Base-by-base conservation (phyloP, 192 early-diverging fungal species). In the Geranomyces michiganensis region DNA sequence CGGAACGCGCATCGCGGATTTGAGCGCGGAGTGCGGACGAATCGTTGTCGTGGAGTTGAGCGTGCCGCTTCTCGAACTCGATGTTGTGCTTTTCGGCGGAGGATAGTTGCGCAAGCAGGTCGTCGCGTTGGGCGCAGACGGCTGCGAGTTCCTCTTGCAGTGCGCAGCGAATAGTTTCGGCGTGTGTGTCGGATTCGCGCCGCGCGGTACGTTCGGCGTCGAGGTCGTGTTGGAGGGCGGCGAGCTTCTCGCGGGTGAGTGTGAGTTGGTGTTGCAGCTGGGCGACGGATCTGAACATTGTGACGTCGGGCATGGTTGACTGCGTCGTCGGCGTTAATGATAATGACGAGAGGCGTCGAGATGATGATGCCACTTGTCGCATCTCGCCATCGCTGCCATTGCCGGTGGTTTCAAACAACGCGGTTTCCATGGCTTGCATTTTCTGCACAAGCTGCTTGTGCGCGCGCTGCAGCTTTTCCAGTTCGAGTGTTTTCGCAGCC, bases 141-240 rank as follows among this genome's bases (percentile, higher is more conserved):
- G 47, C 27, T 15, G 21, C 48, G 1, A 68, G 58, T 29, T 68
- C 66, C 0, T 14, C 32, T 22, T 68, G 66, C 24, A 68, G 66
- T 5, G 47, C 31, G 27, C 8, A 17, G 8, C 27, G 48, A 0
- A 49, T 68, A 19, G 43, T 27, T 14, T 68, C 66, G n/a, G 27
- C 15, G 10, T 26, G 45, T 10, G 21, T 21, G 17, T 67, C 65
- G 0, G 53, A n/a, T 22, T 67, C 46, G 12, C 21, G 19, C 9
- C 65, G 65, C 1, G 19, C 48, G 0, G 24, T 21, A 15, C 66
- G 66, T 33, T 68, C 66, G 2, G 17, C 15, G 7, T 68, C 29
- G 14, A 68, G 27, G 19, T 68, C 36, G 13, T 15, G 17, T 29
- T 67, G 46, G 8, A 30, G 36, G 21, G 43, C 45, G 22, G 1